A percentile compares a stretch with the other conserved stretches of the same genome.
Evolutionary conservation across 495 filamentous ascomycete species (phyloP).

Genomic region (Trichoderma virens): DNA sequence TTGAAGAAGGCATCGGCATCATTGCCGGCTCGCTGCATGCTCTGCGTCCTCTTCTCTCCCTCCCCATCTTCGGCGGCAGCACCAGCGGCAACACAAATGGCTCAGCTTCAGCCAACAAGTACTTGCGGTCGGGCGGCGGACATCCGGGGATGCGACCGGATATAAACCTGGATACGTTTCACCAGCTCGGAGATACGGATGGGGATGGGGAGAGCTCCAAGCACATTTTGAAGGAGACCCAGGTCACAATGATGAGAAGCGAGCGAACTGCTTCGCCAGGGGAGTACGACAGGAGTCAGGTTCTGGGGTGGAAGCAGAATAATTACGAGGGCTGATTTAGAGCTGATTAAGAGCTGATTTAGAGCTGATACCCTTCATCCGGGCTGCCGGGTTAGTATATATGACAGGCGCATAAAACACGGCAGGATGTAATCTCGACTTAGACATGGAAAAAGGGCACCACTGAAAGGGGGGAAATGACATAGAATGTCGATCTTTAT

Average conservation of each 20-base stretch:
- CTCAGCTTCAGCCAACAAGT: constrained; percentile 4
- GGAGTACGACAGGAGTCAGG: not conserved
- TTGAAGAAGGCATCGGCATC: constrained; percentile 18
- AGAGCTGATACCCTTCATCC: not conserved
- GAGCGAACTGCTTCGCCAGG: not conserved
- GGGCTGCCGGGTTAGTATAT: too few species aligned
- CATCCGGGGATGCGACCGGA: constrained; percentile 8
- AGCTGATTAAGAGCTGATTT: not conserved
- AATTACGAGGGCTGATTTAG: not conserved
- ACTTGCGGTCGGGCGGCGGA: not conserved
- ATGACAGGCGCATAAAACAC: too few species aligned
- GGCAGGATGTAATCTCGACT: too few species aligned
- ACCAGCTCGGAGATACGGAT: not conserved
- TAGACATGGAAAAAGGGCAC: too few species aligned
- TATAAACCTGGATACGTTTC: constrained; percentile 10
- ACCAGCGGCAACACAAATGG: not conserved
- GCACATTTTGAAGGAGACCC: constrained; percentile 16
- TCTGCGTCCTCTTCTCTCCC: constrained; percentile 17
- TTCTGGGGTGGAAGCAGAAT: not conserved
- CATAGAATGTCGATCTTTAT: too few species aligned
- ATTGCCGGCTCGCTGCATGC: constrained; percentile 15
- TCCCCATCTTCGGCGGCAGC: constrained; percentile 8
- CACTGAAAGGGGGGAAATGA: too few species aligned
- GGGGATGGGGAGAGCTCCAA: constrained; percentile 14
- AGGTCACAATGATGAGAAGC: constrained; percentile 12